Evolutionary conservation across 768 basidiomycete genomes (phyloP).

Genomic region (Coprinopsis marcescibilis): DNA sequence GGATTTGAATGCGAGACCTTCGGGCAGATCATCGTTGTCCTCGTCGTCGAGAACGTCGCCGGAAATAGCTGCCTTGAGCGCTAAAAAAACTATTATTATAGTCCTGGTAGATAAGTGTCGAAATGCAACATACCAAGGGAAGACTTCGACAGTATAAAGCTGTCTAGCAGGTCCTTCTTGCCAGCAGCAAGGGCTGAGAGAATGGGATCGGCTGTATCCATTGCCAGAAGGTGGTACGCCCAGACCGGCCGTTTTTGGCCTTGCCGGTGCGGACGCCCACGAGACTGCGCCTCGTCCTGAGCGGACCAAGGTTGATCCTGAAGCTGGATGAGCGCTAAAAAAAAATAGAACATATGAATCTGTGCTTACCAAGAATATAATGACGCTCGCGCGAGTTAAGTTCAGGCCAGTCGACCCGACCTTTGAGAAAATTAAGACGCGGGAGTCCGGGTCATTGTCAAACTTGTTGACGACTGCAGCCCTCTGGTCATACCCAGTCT

Average conservation of each 20-base stretch:
- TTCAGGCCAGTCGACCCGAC: conserved; percentile 21
- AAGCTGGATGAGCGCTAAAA: too few relatives aligned
- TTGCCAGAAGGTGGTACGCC: conserved; percentile 19
- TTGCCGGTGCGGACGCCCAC: conserved; percentile 3
- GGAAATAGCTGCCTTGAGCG: too few relatives aligned
- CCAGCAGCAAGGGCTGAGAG: conserved; percentile 17
- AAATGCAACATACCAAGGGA: too few relatives aligned
- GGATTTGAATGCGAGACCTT: too few relatives aligned
- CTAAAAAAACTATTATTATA: too few relatives aligned
- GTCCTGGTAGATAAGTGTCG: too few relatives aligned
- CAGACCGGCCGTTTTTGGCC: not conserved
- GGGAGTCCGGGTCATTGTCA: conserved; percentile 1
- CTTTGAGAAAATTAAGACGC: conserved; percentile 19
- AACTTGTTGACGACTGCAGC: conserved; percentile 14
- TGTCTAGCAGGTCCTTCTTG: conserved; percentile 23
- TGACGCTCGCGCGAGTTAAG: conserved; percentile 14
- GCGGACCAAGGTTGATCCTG: conserved; percentile 11
- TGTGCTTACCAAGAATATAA: conserved; percentile 22
- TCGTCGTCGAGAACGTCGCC: too few relatives aligned
- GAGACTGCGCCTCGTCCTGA: conserved; percentile 6
- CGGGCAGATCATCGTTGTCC: too few relatives aligned
- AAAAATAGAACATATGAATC: not conserved
- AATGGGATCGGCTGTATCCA: conserved; percentile 20
- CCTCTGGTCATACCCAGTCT: conserved; percentile 6
- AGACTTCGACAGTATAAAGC: too few relatives aligned